A percentile compares a stretch with the other conserved stretches of the same genome.
Evolutionary conservation across 257 asterid genomes (phyloP).

Genomic region (Henckelia pumila): DNA sequence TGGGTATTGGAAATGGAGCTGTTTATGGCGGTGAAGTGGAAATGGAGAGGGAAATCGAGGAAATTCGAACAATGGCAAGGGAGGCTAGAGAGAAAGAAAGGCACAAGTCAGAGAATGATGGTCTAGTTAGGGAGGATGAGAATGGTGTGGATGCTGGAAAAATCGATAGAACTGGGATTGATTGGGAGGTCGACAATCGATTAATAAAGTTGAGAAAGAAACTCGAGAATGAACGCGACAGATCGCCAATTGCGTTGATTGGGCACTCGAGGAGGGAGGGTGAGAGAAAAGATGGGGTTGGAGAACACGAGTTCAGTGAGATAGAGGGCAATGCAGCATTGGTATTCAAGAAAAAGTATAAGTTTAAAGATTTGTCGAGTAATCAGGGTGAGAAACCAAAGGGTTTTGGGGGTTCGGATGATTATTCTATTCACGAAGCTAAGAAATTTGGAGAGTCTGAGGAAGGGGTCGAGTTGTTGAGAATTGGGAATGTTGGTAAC

Average conservation of each 20-base stretch:
- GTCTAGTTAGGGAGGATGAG: constrained; percentile 34
- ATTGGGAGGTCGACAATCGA: constrained; percentile 56
- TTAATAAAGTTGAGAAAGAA: constrained; percentile 51
- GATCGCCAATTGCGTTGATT: constrained; percentile 32
- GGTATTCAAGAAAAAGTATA: constrained; percentile 63
- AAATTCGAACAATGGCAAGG: constrained; percentile 75
- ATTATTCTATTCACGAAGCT: constrained; percentile 10
- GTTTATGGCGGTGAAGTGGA: constrained; percentile 44
- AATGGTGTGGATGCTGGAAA: constrained; percentile 38
- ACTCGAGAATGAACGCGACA: constrained; percentile 37
- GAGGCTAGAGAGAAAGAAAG: constrained; percentile 72
- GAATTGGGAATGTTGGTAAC: constrained; percentile 28
- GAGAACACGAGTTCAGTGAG: constrained; percentile 31
- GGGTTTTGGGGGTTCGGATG: constrained; percentile 50
- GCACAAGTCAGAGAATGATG: constrained; percentile 40
- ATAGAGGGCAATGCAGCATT: constrained; percentile 37
- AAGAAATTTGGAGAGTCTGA: constrained; percentile 21
- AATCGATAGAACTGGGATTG: constrained; percentile 48
- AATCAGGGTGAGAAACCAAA: constrained; percentile 52
- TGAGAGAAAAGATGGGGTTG: constrained; percentile 26
- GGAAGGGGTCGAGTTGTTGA: constrained; percentile 25
- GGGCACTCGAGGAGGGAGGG: constrained; percentile 27
- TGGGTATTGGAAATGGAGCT: constrained; percentile 31
- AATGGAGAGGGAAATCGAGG: constrained; percentile 65
- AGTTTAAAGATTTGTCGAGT: constrained; percentile 41